Evolutionary conservation across 768 basidiomycete species (phyloP).

Genomic region (Udeniomyces megalosporus): DNA sequence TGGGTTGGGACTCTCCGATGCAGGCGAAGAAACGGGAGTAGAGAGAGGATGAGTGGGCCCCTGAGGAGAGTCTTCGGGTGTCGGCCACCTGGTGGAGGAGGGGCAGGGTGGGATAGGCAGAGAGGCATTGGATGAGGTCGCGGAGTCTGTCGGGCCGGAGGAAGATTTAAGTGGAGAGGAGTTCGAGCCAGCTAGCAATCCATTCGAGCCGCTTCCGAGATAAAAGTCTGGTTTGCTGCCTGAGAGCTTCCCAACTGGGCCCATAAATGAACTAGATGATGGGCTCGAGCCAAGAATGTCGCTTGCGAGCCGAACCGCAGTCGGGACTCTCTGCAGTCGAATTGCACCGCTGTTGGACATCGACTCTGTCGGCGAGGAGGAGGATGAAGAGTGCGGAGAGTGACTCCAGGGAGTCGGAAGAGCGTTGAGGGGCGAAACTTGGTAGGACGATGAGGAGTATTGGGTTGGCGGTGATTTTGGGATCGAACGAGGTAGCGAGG

Average conservation of each 20-base stretch:
- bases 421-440: conserved; percentile 14
- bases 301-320: conserved; percentile 32
- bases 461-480: background rate
- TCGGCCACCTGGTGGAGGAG: conserved; percentile 19
- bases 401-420: conserved; percentile 11
- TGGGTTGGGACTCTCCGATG: background rate
- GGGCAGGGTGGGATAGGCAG: conserved; percentile 21
- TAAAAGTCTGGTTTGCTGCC: conserved; percentile 5
- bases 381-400: background rate
- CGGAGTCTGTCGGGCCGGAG: background rate
- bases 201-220: background rate
- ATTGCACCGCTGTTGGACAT: conserved; percentile 19
- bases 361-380: conserved; percentile 1
- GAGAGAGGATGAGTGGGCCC: background rate
- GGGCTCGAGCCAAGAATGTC: conserved; percentile 25
- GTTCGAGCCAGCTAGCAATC: background rate
- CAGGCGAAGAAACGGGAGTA: background rate
- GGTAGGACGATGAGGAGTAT: background rate
- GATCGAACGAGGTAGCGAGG: background rate
- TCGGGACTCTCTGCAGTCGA: conserved; percentile 33
- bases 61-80: conserved; percentile 18
- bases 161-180: background rate
- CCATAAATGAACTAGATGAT: background rate
- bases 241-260: background rate
- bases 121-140: conserved; percentile 8